Evolutionary conservation across 345 rosid genomes (phyloP).

Genomic region (Brassica rapa): DNA sequence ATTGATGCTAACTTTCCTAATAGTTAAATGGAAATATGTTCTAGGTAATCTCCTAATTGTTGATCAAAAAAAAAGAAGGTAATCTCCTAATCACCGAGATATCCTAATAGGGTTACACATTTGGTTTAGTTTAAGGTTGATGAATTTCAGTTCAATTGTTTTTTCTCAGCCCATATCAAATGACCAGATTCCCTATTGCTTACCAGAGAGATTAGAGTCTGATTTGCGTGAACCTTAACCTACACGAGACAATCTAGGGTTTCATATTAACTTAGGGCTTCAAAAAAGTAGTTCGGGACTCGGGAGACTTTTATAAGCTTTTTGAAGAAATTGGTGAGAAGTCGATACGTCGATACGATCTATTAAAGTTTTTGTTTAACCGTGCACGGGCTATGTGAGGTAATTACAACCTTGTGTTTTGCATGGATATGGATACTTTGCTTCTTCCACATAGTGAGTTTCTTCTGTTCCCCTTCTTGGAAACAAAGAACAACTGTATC

Average conservation of each 20-base stretch:
- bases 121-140: neutral
- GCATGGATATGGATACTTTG: constrained; percentile 35
- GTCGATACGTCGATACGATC: neutral
- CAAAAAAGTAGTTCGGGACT: neutral
- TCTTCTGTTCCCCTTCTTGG: constrained; percentile 7
- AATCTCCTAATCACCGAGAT: too few species aligned
- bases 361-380: neutral
- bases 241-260: neutral
- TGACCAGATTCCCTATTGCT: neutral
- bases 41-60: too few species aligned
- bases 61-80: too few species aligned
- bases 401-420: constrained; percentile 5
- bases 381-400: neutral
- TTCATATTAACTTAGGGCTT: neutral
- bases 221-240: neutral
- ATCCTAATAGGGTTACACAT: neutral
- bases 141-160: neutral
- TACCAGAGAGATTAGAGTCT: neutral
- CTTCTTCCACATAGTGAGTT: neutral
- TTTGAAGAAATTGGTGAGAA: neutral
- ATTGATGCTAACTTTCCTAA: too few species aligned
- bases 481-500: constrained; percentile 22
- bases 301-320: neutral
- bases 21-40: too few species aligned
- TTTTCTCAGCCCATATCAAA: neutral